phyloP scores from a whole-genome alignment of 2,329 filamentous ascomycete species.

The Rasamsonia emersonii region DNA sequence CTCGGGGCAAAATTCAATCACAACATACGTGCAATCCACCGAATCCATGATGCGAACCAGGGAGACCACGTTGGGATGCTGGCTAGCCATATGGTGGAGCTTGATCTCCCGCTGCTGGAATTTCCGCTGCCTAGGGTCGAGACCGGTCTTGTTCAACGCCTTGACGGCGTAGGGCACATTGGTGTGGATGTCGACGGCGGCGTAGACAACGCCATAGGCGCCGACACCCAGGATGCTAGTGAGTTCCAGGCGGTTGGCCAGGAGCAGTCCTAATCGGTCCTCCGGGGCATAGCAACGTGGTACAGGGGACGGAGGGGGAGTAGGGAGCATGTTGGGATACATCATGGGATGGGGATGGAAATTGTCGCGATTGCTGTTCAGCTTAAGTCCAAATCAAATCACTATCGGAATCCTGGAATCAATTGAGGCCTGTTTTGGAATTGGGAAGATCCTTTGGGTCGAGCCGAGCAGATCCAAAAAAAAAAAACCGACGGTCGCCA shows the following conservation, averaged over 20 bases:
- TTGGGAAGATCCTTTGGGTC: no score
- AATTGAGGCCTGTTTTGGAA: no score
- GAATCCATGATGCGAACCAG: conserved; percentile 90
- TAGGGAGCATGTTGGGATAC: conserved; percentile 38
- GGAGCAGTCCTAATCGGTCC: conserved; percentile 73
- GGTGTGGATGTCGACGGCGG: conserved; percentile 73
- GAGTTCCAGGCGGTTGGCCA: conserved; percentile 76
- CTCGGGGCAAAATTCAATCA: conserved; percentile 94
- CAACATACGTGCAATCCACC: conserved; percentile 86
- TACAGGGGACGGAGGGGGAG: conserved; percentile 38
- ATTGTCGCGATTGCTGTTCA: no score
- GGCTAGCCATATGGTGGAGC: conserved; percentile 80
- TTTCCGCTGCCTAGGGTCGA: conserved; percentile 76
- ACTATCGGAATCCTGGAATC: no score
- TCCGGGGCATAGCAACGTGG: conserved; percentile 58
- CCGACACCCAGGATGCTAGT: conserved; percentile 82
- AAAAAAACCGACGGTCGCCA: no score
- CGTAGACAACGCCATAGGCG: conserved; percentile 94
- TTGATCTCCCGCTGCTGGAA: conserved; percentile 93
- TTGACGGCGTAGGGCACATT: conserved; percentile 87
- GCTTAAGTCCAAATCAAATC: no score
- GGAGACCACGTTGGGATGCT: conserved; percentile 87
- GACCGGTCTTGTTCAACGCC: conserved; percentile 85
- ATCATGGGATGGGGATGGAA: conserved; percentile 17
- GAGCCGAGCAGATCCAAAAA: no score